These are phyloP conservation scores for Malassezia japonica DNA, from an alignment of 1,284 basidiomycete species.

Conservation along the genomic window DNA sequence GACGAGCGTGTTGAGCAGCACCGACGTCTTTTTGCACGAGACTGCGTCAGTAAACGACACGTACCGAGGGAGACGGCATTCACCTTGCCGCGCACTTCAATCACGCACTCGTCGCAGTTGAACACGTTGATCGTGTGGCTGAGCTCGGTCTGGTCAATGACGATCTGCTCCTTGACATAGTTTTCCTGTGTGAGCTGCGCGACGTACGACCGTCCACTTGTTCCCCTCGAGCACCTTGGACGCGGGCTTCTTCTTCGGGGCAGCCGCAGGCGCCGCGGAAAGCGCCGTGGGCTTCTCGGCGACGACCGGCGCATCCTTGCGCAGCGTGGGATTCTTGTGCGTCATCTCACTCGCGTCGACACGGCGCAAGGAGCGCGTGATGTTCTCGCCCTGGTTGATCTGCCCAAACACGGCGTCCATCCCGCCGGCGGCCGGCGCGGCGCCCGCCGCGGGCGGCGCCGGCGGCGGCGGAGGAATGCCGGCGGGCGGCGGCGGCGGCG, in stretches of 20 bases:
- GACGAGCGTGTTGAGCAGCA: constrained; percentile 83
- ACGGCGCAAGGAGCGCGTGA: constrained; percentile 82
- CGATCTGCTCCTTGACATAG: constrained; percentile 69
- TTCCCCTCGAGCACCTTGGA: constrained; percentile 82
- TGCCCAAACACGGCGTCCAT: constrained; percentile 82
- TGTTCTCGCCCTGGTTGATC: constrained; percentile 77
- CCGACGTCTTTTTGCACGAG: constrained; percentile 76
- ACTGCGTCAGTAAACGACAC: constrained; percentile 54
- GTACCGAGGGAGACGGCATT: constrained; percentile 83
- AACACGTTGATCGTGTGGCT: constrained; percentile 82
- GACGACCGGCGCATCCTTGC: constrained; percentile 49
- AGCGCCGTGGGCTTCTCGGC: constrained; percentile 26
- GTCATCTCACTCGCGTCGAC: constrained; percentile 96
- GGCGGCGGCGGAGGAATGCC: constrained; percentile 50
- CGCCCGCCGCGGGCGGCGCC: constrained; percentile 50
- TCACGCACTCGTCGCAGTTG: constrained; percentile 78
- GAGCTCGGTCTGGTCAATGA: constrained; percentile 68
- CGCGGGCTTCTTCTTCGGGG: constrained; percentile 68
- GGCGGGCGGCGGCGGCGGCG: constrained; percentile 47
- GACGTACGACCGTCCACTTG: constrained; percentile 83
- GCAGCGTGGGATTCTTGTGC: constrained; percentile 87
- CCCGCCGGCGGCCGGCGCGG: constrained; percentile 53
- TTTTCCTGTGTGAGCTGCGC: constrained; percentile 60
- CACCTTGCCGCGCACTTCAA: constrained; percentile 84
- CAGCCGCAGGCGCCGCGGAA: constrained; percentile 27